These are phyloP conservation scores for Pseudocohnilembus persalinus DNA, from an alignment of 169 alveolate species.

Conservation along the genomic window DNA sequence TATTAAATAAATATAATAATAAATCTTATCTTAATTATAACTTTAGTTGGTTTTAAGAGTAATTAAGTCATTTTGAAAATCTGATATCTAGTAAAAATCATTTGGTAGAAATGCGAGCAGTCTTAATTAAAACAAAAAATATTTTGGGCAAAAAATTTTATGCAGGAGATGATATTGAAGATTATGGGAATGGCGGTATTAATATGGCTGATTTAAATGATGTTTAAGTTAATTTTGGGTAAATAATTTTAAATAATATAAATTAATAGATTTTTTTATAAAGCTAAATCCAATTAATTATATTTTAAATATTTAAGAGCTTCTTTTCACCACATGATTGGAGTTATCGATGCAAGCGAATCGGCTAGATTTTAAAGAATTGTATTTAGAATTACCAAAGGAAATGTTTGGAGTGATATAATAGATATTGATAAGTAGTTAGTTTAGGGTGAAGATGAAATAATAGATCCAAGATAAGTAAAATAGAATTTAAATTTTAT, in stretches of 20 bases:
- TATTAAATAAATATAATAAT: too few relatives aligned
- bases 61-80: constrained; percentile 57
- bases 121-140: constrained; percentile 39
- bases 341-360: constrained; percentile 91
- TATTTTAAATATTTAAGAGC: neutral
- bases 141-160: constrained; percentile 25
- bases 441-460: constrained; percentile 2
- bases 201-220: constrained; percentile 10
- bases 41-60: constrained; percentile 12
- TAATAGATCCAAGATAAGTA: neutral
- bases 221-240: neutral
- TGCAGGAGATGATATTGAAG: neutral
- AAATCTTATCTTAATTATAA: neutral
- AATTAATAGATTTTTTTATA: too few relatives aligned
- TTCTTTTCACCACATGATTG: constrained; percentile 69
- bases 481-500: neutral
- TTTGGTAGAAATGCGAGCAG: constrained; percentile 61
- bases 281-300: neutral
- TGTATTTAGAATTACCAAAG: constrained; percentile 96
- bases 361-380: constrained; percentile 92
- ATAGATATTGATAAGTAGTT: constrained; percentile 81
- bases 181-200: constrained; percentile 3
- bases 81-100: constrained; percentile 46
- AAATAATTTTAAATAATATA: constrained; percentile 27
- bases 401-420: constrained; percentile 93